A percentile compares a stretch with the other conserved stretches of the same genome.
Evolutionary conservation across 1,284 basidiomycete genomes (phyloP).

Genomic region (Tilletia setariae): DNA sequence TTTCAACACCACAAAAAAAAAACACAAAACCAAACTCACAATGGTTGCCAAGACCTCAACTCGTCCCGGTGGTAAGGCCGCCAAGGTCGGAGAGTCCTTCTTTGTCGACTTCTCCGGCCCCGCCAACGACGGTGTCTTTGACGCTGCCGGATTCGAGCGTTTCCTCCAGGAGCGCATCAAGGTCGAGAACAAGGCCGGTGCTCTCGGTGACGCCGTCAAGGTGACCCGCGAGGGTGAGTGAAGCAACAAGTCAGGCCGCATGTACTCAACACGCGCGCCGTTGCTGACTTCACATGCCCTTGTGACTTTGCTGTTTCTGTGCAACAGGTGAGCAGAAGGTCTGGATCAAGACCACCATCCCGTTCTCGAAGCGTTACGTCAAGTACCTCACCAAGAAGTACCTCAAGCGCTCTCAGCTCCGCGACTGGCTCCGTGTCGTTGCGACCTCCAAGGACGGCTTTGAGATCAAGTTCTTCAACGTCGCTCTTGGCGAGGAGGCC

Average conservation of each 20-base stretch:
- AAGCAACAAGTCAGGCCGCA: not conserved
- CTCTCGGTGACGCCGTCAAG: constrained; percentile 60
- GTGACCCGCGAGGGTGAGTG: constrained; percentile 55
- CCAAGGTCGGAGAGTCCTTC: constrained; percentile 83
- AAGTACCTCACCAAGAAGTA: constrained; percentile 58
- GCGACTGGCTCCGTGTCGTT: constrained; percentile 56
- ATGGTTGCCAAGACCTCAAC: constrained; percentile 13
- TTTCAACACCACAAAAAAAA: not conserved
- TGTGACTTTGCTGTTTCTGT: constrained; percentile 6
- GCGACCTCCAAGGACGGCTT: constrained; percentile 56
- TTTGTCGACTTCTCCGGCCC: constrained; percentile 91
- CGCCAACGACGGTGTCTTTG: constrained; percentile 83
- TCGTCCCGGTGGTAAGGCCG: constrained; percentile 24
- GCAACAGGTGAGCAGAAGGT: constrained; percentile 55
- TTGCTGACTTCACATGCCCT: not conserved
- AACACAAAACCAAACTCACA: not conserved
- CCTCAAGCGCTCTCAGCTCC: constrained; percentile 53
- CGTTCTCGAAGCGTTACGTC: constrained; percentile 58
- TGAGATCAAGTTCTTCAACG: constrained; percentile 57
- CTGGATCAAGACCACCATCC: constrained; percentile 55
- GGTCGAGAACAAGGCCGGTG: constrained; percentile 65
- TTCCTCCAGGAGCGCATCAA: constrained; percentile 92
- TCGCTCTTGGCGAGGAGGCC: constrained; percentile 52
- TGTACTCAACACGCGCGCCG: not conserved
- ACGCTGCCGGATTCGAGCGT: constrained; percentile 84